phyloP scores from a whole-genome alignment of 2,329 filamentous ascomycete genomes.

The Cryphonectria japonica region DNA sequence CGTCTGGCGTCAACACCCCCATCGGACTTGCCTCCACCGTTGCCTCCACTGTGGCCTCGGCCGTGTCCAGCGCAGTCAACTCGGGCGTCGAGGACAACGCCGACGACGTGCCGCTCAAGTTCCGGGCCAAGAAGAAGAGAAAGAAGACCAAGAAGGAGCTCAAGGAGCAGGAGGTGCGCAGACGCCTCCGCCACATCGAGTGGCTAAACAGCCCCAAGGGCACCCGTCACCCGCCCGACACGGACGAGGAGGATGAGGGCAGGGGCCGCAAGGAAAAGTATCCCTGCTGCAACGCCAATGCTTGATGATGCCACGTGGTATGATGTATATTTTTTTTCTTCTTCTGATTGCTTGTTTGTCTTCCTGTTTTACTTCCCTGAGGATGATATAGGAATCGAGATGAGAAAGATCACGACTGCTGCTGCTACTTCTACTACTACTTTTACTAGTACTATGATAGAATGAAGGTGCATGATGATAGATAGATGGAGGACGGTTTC shows the following conservation, averaged over 20 bases:
- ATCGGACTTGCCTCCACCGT: slow-evolving; percentile 51
- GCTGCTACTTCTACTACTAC: not conserved
- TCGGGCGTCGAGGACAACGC: slow-evolving; percentile 80
- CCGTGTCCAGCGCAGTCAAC: slow-evolving; percentile 69
- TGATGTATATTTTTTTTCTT: not conserved
- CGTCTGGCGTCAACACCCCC: slow-evolving; percentile 38
- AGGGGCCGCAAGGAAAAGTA: slow-evolving; percentile 16
- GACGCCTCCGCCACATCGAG: slow-evolving; percentile 82
- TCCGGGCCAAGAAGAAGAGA: slow-evolving; percentile 85
- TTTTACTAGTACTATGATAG: not conserved
- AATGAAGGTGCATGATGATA: slow-evolving; percentile 2
- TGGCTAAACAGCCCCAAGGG: slow-evolving; percentile 87
- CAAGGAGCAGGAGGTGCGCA: slow-evolving; percentile 89
- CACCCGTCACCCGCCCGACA: slow-evolving; percentile 76
- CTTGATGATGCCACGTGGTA: not conserved
- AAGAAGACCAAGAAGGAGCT: slow-evolving; percentile 97
- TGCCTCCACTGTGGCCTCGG: slow-evolving; percentile 56
- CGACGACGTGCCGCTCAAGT: slow-evolving; percentile 71
- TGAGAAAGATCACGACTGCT: slow-evolving; percentile 11
- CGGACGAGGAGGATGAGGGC: slow-evolving; percentile 69
- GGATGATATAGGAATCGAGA: not conserved
- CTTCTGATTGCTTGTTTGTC: not conserved
- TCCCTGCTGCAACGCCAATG: slow-evolving; percentile 17
- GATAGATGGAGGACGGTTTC: not conserved
- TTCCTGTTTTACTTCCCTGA: no score